A percentile compares a stretch with the other conserved stretches of the same genome.
phyloP scores from a whole-genome alignment of 495 filamentous ascomycete genomes.

The Pseudevernia furfuracea region DNA sequence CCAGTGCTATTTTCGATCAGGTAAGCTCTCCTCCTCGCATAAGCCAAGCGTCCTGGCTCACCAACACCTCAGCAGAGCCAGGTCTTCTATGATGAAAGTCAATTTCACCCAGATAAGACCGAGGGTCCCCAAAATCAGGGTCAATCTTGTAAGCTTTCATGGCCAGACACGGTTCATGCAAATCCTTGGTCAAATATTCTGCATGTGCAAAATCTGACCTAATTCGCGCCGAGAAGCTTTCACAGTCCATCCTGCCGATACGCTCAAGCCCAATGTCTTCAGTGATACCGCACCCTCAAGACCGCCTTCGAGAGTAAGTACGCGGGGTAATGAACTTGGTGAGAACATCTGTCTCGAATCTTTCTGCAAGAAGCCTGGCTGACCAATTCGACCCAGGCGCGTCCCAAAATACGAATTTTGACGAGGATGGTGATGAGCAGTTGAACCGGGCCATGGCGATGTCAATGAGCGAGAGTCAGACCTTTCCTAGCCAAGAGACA shows the following conservation, averaged over 20 bases:
- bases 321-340: slow-evolving; percentile 14
- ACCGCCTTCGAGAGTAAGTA: slow-evolving; percentile 60
- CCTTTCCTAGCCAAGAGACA: slow-evolving; percentile 47
- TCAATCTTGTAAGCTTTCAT: slow-evolving; percentile 13
- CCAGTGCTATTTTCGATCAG: slow-evolving; percentile 34
- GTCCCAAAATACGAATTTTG: slow-evolving; percentile 35
- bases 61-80: slow-evolving; percentile 13
- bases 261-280: slow-evolving; percentile 24
- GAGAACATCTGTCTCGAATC: not conserved
- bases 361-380: slow-evolving; percentile 34
- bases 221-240: slow-evolving; percentile 12
- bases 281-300: slow-evolving; percentile 44
- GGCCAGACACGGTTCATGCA: not conserved
- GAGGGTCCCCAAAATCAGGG: slow-evolving; percentile 17
- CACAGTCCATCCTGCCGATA: slow-evolving; percentile 21
- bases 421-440: slow-evolving; percentile 51
- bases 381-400: slow-evolving; percentile 36
- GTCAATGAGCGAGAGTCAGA: slow-evolving; percentile 44
- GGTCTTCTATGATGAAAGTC: slow-evolving; percentile 20
- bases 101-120: slow-evolving; percentile 25
- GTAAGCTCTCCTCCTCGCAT: slow-evolving; percentile 6
- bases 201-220: not conserved
- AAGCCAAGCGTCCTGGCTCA: not conserved
- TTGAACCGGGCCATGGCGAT: slow-evolving; percentile 49
- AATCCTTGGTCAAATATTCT: not conserved